Evolutionary conservation across 441 rosid genomes (phyloP), one percentile per base, ranked within the genome.

Genomic region (Syzygium malaccense): DNA sequence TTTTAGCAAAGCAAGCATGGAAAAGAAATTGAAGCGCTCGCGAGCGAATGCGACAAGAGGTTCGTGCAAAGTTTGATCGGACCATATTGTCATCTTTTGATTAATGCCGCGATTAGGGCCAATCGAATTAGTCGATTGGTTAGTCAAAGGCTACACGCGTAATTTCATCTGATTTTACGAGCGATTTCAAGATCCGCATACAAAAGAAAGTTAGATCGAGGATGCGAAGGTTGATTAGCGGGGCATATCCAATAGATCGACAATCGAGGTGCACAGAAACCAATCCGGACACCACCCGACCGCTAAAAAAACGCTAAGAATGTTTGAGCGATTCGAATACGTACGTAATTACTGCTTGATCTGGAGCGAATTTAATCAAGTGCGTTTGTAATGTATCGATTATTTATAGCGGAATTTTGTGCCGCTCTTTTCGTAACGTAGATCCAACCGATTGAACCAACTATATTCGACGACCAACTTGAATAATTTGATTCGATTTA

Each of bases 311-410:
- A 45, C 9, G 48, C 48, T 45, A 45, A 33, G 0, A 33, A 19
- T 19, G 14, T 68, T 68, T 19, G 0, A 55, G 3, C 0, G 79
- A 33, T 0, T 33, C 3, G 25, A 0, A 0, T 10, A 1, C 9
- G 0, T 9, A 4, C 9, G 6, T 33, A 19, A 5, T 0, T 18
- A 66, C 14, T 2, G 12, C 33, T 68, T 10, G 15, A 71, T 33
- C 0, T 11, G 5, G 23, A 37, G 1, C 2, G 7, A 71, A 71
- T 37, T 71, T 4, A 12, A 71, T 37, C 0, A 8, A 37, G 80
- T 23, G 28, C 12, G 17, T 37, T 20, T 12, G 5, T 20, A 37
- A 37, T 37, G 2, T 0, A 11, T 33, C 0, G 8, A 15, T 71
- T 37, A 20, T 11, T 12, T 20, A 71, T 11, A 71, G 17, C 7